phyloP scores from a whole-genome alignment of 345 rosid species.

The Xanthoceras sorbifolium region DNA sequence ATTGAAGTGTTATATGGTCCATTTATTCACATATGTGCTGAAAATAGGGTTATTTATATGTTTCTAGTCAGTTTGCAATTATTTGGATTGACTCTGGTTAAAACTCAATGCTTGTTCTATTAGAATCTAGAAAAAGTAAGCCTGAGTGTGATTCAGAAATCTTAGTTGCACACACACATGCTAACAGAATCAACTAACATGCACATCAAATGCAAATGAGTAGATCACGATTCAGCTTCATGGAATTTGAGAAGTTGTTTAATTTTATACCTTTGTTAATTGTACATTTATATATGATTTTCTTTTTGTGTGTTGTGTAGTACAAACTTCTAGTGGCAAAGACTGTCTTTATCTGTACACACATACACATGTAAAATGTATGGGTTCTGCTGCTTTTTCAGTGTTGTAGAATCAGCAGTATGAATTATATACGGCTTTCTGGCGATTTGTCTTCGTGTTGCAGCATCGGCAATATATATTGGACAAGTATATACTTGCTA shows the following conservation, averaged over 20 bases:
- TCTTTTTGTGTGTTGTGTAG: not conserved
- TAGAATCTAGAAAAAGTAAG: not conserved
- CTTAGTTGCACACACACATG: not conserved
- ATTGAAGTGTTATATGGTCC: not conserved
- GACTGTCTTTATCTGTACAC: too few relatives aligned
- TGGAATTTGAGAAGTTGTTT: not conserved
- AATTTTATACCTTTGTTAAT: not conserved
- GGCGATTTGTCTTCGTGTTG: not conserved
- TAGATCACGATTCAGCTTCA: not conserved
- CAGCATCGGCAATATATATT: not conserved
- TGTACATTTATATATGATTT: not conserved
- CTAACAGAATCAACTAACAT: not conserved
- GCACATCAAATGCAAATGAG: not conserved
- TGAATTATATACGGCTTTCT: too few relatives aligned
- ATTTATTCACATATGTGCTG: not conserved
- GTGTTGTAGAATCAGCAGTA: too few relatives aligned
- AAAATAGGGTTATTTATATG: not conserved
- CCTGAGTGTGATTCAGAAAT: not conserved
- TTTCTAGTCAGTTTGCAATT: not conserved
- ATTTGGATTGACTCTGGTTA: not conserved
- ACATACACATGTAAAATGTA: too few relatives aligned
- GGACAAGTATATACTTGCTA: not conserved
- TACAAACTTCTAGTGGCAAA: not conserved
- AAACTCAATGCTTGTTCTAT: not conserved
- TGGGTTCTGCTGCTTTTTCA: too few relatives aligned